phyloP scores from a whole-genome alignment of 2,329 filamentous ascomycete species.

The Alternaria sp. region DNA sequence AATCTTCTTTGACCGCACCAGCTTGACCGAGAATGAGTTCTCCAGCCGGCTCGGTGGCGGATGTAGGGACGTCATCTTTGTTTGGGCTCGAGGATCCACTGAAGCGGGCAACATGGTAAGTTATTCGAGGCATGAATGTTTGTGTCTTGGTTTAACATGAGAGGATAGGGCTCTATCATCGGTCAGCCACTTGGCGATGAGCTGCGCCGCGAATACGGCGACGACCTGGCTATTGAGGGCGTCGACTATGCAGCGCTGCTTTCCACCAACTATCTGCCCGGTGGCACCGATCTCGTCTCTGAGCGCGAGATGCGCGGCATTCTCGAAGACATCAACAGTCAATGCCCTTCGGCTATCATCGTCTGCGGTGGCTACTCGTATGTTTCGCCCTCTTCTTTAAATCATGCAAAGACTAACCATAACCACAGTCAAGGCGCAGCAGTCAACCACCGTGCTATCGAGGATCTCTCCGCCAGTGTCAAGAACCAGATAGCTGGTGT shows the following conservation, averaged over 20 bases:
- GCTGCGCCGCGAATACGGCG: constrained; percentile 1
- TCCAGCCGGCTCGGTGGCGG: neutral
- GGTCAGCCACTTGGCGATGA: constrained; percentile 5
- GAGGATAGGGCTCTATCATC: neutral
- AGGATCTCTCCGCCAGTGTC: neutral
- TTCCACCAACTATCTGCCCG: constrained; percentile 3
- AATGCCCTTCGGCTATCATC: neutral
- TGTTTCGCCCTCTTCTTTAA: neutral
- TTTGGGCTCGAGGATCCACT: constrained; percentile 4
- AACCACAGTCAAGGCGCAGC: neutral
- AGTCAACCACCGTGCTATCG: constrained; percentile 4
- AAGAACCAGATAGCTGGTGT: constrained; percentile 2
- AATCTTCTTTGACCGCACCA: neutral
- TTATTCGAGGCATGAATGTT: neutral
- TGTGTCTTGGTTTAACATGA: neutral
- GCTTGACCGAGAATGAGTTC: constrained; percentile 1
- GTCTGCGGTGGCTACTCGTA: constrained; percentile 4
- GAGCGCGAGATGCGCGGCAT: constrained; percentile 1
- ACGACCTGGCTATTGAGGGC: constrained; percentile 1
- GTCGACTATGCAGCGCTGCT: constrained; percentile 4
- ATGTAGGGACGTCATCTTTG: constrained; percentile 3
- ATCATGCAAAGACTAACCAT: neutral
- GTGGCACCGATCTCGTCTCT: neutral
- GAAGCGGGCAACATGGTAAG: constrained; percentile 6
- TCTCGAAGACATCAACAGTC: neutral